Evolutionary conservation across 805 yeast genomes (phyloP).

Genomic region (Teunomyces kruisii): DNA sequence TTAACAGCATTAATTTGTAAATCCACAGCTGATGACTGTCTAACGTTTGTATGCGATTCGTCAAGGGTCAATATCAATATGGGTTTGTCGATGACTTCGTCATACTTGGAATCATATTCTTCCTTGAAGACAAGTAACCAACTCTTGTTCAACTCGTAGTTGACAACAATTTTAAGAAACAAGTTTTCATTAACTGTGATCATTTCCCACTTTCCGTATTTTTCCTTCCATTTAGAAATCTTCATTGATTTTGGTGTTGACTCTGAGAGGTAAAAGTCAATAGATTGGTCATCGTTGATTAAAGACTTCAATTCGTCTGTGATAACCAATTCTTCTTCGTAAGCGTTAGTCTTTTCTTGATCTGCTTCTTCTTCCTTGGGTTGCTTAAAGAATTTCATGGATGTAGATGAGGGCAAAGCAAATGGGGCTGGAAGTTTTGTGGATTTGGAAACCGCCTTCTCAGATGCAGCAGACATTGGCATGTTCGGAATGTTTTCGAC

Average conservation of each 20-base stretch:
- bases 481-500: slow-evolving; percentile 4
- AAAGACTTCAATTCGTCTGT: slow-evolving; percentile 36
- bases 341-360: background rate
- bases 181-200: slow-evolving; percentile 35
- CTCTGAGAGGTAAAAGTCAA: slow-evolving; percentile 38
- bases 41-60: slow-evolving; percentile 19
- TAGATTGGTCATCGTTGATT: slow-evolving; percentile 37
- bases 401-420: slow-evolving; percentile 46
- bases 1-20: slow-evolving; percentile 34
- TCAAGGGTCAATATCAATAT: slow-evolving; percentile 33
- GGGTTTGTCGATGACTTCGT: slow-evolving; percentile 36
- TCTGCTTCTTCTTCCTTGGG: slow-evolving; percentile 12
- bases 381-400: slow-evolving; percentile 40
- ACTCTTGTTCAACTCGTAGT: slow-evolving; percentile 30
- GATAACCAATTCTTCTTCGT: slow-evolving; percentile 24
- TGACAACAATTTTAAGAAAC: slow-evolving; percentile 39
- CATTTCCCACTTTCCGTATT: slow-evolving; percentile 47
- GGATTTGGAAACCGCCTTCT: slow-evolving; percentile 13
- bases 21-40: slow-evolving; percentile 41
- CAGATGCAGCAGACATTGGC: slow-evolving; percentile 9
- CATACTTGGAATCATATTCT: slow-evolving; percentile 28
- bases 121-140: slow-evolving; percentile 45
- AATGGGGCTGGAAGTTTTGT: slow-evolving; percentile 36
- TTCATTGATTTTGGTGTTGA: slow-evolving; percentile 35
- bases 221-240: slow-evolving; percentile 42